These are phyloP conservation scores for Ophiosphaerella korrae DNA, from an alignment of 2,329 filamentous ascomycete genomes.

Conservation along the genomic window DNA sequence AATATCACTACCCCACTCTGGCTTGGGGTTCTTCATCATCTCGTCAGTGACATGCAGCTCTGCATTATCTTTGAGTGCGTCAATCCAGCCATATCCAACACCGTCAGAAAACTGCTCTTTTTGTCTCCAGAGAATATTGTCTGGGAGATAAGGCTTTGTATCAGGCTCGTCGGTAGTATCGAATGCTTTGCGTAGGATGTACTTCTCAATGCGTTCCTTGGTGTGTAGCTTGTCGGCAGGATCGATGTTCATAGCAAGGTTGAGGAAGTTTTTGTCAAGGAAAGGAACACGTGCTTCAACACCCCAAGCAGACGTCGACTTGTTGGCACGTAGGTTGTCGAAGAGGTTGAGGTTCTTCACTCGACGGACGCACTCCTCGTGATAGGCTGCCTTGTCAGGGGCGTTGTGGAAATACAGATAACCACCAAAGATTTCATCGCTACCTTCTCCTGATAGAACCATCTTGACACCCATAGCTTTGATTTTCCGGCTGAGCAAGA, in stretches of 20 bases:
- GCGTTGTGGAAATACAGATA: constrained; percentile 99
- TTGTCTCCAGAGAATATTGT: constrained; percentile 95
- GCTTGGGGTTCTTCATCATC: constrained; percentile 98
- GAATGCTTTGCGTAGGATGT: constrained; percentile 96
- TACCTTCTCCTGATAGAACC: constrained; percentile 95
- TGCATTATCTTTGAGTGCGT: constrained; percentile 92
- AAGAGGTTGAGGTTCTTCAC: constrained; percentile 96
- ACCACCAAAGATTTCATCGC: constrained; percentile 97
- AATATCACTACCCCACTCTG: constrained; percentile 90
- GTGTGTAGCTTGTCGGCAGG: constrained; percentile 88
- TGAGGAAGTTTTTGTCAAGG: constrained; percentile 95
- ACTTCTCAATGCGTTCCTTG: constrained; percentile 89
- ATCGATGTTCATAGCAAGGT: constrained; percentile 91
- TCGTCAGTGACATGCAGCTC: constrained; percentile 90
- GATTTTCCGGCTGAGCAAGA: constrained; percentile 95
- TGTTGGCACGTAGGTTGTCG: constrained; percentile 98
- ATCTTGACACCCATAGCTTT: constrained; percentile 99
- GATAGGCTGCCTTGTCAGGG: constrained; percentile 88
- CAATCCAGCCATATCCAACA: constrained; percentile 99
- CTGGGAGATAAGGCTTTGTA: constrained; percentile 84
- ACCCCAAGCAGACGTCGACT: constrained; percentile 97
- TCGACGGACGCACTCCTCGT: constrained; percentile 89
- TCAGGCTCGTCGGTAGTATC: constrained; percentile 87
- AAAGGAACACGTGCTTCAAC: constrained; percentile 97
- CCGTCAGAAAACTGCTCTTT: constrained; percentile 99